These are phyloP conservation scores for Talinum fruticosum DNA, from an alignment of 148 eudicot species.

Conservation along the genomic window DNA sequence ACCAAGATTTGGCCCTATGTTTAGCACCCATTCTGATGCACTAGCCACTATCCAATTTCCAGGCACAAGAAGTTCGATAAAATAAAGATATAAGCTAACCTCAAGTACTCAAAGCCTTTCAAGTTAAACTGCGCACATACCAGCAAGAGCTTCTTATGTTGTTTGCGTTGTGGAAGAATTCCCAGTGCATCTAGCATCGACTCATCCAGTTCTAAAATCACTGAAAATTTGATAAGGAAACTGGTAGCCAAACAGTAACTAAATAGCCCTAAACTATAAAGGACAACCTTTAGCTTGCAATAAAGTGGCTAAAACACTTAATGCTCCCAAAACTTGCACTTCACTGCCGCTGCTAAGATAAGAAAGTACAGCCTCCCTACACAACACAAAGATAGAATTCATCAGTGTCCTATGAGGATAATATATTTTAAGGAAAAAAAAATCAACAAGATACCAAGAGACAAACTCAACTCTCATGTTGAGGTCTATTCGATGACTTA, in stretches of 20 bases:
- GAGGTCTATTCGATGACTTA: not conserved
- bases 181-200: conserved; percentile 96
- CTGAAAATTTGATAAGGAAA: conserved; percentile 23
- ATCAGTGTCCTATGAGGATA: not conserved
- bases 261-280: conserved; percentile 3
- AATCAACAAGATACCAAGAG: not conserved
- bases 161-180: conserved; percentile 88
- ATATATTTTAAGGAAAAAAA: not conserved
- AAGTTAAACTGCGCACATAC: conserved; percentile 37
- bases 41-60: not conserved
- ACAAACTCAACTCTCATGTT: not conserved
- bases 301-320: conserved; percentile 76
- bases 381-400: conserved; percentile 23
- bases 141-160: conserved; percentile 91
- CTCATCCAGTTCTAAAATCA: conserved; percentile 79
- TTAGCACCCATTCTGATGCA: not conserved
- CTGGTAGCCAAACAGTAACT: conserved; percentile 14
- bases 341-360: conserved; percentile 68
- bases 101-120: not conserved
- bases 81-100: not conserved
- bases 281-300: conserved; percentile 85
- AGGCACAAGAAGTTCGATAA: not conserved
- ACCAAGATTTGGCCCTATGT: not conserved
- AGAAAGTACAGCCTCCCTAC: conserved; percentile 81
- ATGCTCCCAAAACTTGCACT: conserved; percentile 72